phyloP scores from a whole-genome alignment of 164 flowering plant species.

The Kingdonia uniflora region DNA sequence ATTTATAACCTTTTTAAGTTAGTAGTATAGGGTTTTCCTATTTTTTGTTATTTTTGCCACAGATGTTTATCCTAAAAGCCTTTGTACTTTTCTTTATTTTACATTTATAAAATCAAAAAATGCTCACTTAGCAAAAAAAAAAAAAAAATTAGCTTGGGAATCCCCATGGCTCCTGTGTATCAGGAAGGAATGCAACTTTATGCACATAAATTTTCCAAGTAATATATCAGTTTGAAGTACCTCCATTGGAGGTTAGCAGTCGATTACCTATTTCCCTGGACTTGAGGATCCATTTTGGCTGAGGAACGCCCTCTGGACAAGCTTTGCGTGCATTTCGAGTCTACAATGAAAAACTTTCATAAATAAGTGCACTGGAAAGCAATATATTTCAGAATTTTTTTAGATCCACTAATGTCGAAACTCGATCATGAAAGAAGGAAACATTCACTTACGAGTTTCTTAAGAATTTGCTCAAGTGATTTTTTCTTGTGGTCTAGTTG shows the following conservation, averaged over 20 bases:
- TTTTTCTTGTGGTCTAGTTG: conserved; percentile 85
- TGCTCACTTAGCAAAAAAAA: too few species aligned
- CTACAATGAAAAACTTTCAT: conserved; percentile 21
- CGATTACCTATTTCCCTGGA: conserved; percentile 73
- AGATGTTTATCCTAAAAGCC: too few species aligned
- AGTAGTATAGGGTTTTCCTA: too few species aligned
- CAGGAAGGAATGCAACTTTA: too few species aligned
- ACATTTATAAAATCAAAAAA: too few species aligned
- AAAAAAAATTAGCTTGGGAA: too few species aligned
- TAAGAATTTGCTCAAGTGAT: conserved; percentile 54
- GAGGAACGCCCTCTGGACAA: conserved; percentile 62
- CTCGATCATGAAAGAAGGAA: neutral
- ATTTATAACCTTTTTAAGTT: too few species aligned
- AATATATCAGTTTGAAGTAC: too few species aligned
- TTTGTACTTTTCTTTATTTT: too few species aligned
- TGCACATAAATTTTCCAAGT: neutral
- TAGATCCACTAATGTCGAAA: neutral
- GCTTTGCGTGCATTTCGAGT: conserved; percentile 91
- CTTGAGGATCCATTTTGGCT: conserved; percentile 83
- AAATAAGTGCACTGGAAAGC: conserved; percentile 3
- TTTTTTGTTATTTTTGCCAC: too few species aligned
- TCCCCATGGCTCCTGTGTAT: too few species aligned
- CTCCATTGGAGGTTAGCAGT: conserved; percentile 3
- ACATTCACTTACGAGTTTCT: conserved; percentile 48
- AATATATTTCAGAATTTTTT: neutral